These are phyloP conservation scores for Pythium utonaiense DNA, from an alignment of 352 stramenopile species.

Conservation along the genomic window DNA sequence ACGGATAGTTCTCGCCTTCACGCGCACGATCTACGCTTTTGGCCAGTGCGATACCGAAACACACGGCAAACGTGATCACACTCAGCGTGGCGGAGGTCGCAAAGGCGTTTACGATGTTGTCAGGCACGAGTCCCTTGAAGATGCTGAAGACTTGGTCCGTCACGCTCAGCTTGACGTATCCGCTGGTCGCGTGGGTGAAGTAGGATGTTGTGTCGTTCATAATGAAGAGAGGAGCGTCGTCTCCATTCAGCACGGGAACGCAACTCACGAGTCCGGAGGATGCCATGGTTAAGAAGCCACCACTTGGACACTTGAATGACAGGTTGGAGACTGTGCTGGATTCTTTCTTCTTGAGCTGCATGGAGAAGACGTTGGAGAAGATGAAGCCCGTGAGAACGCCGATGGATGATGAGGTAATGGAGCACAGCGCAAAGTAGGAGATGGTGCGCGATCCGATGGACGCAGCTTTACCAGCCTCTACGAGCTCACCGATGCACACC, in stretches of 20 bases:
- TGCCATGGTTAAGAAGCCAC: constrained; percentile 34
- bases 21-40: constrained; percentile 50
- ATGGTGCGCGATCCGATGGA: constrained; percentile 50
- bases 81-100: constrained; percentile 51
- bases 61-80: constrained; percentile 71
- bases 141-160: constrained; percentile 74
- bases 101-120: constrained; percentile 72
- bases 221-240: constrained; percentile 33
- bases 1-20: constrained; percentile 56
- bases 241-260: constrained; percentile 27
- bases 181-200: constrained; percentile 32
- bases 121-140: constrained; percentile 54
- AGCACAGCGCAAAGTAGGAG: constrained; percentile 36
- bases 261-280: constrained; percentile 42
- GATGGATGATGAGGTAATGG: constrained; percentile 44
- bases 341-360: neutral
- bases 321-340: constrained; percentile 22
- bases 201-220: constrained; percentile 54
- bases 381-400: constrained; percentile 42
- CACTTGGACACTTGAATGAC: constrained; percentile 43
- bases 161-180: constrained; percentile 44
- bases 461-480: constrained; percentile 49
- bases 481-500: constrained; percentile 53
- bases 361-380: constrained; percentile 28
- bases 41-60: constrained; percentile 58